A percentile compares a stretch with the other conserved stretches of the same genome.
Conservation (phyloP, 352 stramenopile species). For the Pythium diclinum region DNA sequence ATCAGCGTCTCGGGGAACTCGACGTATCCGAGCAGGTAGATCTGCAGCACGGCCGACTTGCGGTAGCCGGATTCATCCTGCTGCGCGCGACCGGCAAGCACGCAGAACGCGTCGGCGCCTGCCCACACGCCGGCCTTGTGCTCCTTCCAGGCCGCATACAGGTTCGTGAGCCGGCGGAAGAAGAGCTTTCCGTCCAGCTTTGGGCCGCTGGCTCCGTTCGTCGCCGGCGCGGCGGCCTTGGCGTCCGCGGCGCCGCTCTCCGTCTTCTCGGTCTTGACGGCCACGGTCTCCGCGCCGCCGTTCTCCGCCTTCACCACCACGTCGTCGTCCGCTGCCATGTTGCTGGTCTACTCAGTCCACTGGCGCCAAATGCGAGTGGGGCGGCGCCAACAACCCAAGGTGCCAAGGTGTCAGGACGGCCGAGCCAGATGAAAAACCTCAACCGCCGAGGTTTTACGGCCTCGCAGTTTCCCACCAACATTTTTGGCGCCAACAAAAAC, state of each 20-base stretch:
- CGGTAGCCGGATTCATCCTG: constrained; percentile 85
- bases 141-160: constrained; percentile 72
- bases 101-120: constrained; percentile 71
- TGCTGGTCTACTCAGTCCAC: not conserved
- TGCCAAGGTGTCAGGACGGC: not conserved
- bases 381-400: constrained; percentile 10
- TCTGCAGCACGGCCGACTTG: constrained; percentile 88
- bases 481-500: constrained; percentile 27
- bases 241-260: constrained; percentile 23
- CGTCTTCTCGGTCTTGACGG: constrained; percentile 32
- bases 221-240: constrained; percentile 12
- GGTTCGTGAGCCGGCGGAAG: constrained; percentile 73
- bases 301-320: constrained; percentile 19
- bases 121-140: constrained; percentile 55
- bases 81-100: constrained; percentile 77
- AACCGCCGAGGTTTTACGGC: constrained; percentile 21
- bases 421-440: constrained; percentile 20
- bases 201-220: constrained; percentile 24
- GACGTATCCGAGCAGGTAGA: constrained; percentile 89
- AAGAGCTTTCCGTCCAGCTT: constrained; percentile 66
- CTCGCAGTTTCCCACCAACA: constrained; percentile 13
- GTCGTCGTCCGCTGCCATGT: constrained; percentile 18
- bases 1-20: constrained; percentile 93
- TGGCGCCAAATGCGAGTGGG: constrained; percentile 26
- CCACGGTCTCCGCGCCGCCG: constrained; percentile 4